Evolutionary conservation across 495 filamentous ascomycete genomes (phyloP), one percentile per base, ranked within the genome.

Genomic region (Tuber umbilicatum): DNA sequence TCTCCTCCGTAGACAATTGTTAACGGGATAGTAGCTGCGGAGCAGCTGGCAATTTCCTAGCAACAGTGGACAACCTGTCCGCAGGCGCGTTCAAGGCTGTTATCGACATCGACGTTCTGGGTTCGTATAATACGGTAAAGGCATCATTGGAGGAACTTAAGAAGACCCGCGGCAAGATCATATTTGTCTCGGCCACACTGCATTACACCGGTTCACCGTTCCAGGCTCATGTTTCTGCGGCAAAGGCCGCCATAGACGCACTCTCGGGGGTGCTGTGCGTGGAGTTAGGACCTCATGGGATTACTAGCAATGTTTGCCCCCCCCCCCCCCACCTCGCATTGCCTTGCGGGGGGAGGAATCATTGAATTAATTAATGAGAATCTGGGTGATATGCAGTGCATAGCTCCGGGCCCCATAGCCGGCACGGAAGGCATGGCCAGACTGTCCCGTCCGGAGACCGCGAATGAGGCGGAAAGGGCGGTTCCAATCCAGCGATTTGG

Each of bases 41-140:
- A 70, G 95, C 95, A 41, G 95, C 95, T 19, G 95, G 95, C 45
- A 99, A 99, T 84, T 99, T 99, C 86, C 88, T 99, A 37, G 91
- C 94, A 9, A 91, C 94, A 1, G 92, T 98, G 78, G 85, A 90
- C 37, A 90, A 91, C 74, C 87, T 97, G 5, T 91, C 88, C 2
- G 84, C 91, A 68, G 97, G 97, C 81, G 95, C 92, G 27, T 97
- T 99, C 88, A 97, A 94, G 83, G 86, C 92, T 0, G 95, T 99
- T 60, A 94, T 99, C 77, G 95, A 99, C 68, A 99, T 99, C 80
- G 95, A 99, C 82, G 90, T 97, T 1, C 83, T 97, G 40, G 95
- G 95, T 40, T 95, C 92, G 6, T 99, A 91, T 84, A 96, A 98
- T 84, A 97, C 93, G 10, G 86, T 97, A 78, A 99, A 99, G 85